Evolutionary conservation across 768 basidiomycete genomes (phyloP).

Genomic region (Pholiota molesta): DNA sequence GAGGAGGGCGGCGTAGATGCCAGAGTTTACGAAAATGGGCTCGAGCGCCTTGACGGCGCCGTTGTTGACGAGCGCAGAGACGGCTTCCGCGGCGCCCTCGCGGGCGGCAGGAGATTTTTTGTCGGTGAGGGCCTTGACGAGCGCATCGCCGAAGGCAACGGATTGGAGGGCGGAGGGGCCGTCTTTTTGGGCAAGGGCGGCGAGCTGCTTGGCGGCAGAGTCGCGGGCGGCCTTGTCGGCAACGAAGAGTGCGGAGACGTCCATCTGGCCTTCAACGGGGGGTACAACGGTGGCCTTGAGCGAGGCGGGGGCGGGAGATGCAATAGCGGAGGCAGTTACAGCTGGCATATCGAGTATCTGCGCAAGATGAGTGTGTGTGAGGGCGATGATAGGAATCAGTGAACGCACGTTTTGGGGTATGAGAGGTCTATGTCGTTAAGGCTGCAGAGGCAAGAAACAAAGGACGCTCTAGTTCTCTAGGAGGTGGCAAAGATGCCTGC

Average conservation of each 20-base stretch:
- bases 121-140: slow-evolving; percentile 86
- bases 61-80: slow-evolving; percentile 65
- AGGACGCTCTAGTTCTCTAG: slow-evolving; percentile 65
- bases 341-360: slow-evolving; percentile 79
- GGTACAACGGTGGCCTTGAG: slow-evolving; percentile 61
- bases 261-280: slow-evolving; percentile 63
- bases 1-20: slow-evolving; percentile 83
- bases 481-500: slow-evolving; percentile 40
- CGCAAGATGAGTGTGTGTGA: slow-evolving; percentile 7
- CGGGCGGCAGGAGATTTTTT: slow-evolving; percentile 94
- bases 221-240: slow-evolving; percentile 85
- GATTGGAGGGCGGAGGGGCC: slow-evolving; percentile 78
- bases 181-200: slow-evolving; percentile 78
- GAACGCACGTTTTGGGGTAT: slow-evolving; percentile 39
- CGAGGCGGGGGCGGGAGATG: slow-evolving; percentile 64
- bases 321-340: slow-evolving; percentile 65
- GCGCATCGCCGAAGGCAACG: slow-evolving; percentile 70
- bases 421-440: slow-evolving; percentile 43
- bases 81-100: slow-evolving; percentile 81
- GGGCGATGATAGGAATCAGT: background rate
- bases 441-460: slow-evolving; percentile 60
- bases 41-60: slow-evolving; percentile 84
- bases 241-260: slow-evolving; percentile 77
- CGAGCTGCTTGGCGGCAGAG: slow-evolving; percentile 69
- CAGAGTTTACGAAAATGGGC: slow-evolving; percentile 85